Base-by-base conservation (phyloP, 1,139 yeast genomes). In the Magnusiomyces sp. region DNA sequence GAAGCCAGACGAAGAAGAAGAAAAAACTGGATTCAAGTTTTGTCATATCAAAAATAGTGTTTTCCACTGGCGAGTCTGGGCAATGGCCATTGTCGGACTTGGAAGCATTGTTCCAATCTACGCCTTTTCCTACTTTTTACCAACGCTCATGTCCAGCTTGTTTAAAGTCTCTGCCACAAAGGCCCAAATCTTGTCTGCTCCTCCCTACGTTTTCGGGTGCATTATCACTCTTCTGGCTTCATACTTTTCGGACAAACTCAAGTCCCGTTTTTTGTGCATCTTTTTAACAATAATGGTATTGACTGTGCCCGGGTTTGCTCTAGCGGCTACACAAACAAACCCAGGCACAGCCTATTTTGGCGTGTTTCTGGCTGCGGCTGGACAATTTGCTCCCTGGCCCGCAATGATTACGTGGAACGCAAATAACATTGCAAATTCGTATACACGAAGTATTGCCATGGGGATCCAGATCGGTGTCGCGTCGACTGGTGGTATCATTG, bases 161-260 rank as follows among this genome's bases (percentile, higher is more conserved):
- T 69, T 69, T 13, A 64, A 62, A 53, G 47, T 60, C 5, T 49
- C 61, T n/a, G 50, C 59, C 17, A 50, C 53, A n/a, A 40, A 19
- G 32, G 59, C 65, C 4, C 67, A 64, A 49, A 55, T 62, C 13
- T 54, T 64, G 53, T 60, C 71, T 1, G 65, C 67, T 11, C 74
- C 74, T 7, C 61, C 65, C 4, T 69, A 69, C 53, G 58, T 64
- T 19, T 56, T 61, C 19, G 73, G 71, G 3, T 63, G 71, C 11
- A 50, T 63, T 11, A 49, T 54, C 19, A 58, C 71, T 13, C 59
- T 71, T 10, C 47, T 54, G 2, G 64, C 61, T 31, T 70, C 73
- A 0, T 59, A 56, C 49, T 47, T 62, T n/a, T 59, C 70, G 2
- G 72, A 69, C 53, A 52, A 54, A 45, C 55, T 57, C 20, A 67